These are phyloP conservation scores for Blastomyces gilchristii DNA, from an alignment of 2,329 filamentous ascomycete species.

Conservation along the genomic window DNA sequence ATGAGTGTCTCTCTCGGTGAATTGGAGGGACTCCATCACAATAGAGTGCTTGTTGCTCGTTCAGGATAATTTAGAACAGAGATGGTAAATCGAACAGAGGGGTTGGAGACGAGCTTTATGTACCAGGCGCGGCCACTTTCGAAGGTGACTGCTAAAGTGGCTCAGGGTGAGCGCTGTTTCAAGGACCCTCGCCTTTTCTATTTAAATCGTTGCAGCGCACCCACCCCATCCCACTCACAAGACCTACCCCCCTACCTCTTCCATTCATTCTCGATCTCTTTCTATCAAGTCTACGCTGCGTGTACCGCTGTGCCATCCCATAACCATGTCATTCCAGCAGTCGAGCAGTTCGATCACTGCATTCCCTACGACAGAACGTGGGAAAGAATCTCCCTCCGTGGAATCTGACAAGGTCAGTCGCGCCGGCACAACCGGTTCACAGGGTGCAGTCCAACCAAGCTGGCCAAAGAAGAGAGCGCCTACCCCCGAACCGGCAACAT, in stretches of 20 bases:
- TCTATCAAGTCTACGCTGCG: neutral
- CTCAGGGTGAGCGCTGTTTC: neutral
- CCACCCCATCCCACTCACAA: neutral
- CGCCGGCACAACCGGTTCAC: neutral
- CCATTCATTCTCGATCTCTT: neutral
- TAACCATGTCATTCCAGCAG: neutral
- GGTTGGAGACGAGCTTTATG: conserved; percentile 2
- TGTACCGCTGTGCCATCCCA: neutral
- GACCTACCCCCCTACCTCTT: neutral
- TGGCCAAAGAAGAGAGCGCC: conserved; percentile 2
- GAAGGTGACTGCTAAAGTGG: neutral
- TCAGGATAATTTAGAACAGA: neutral
- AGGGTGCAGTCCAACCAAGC: neutral
- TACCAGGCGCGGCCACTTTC: neutral
- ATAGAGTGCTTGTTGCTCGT: neutral
- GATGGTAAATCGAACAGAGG: neutral
- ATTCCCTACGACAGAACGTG: neutral
- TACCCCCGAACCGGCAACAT: neutral
- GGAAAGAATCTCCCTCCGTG: neutral
- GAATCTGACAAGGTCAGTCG: neutral
- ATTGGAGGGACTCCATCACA: conserved; percentile 6
- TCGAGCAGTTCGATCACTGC: neutral
- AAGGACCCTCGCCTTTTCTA: neutral
- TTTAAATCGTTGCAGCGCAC: neutral
- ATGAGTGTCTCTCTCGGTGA: conserved; percentile 2